Percentiles rank a stretch among this genome's conserved stretches.
phyloP scores from a whole-genome alignment of 305 asterid genomes.

The Striga hermonthica region DNA sequence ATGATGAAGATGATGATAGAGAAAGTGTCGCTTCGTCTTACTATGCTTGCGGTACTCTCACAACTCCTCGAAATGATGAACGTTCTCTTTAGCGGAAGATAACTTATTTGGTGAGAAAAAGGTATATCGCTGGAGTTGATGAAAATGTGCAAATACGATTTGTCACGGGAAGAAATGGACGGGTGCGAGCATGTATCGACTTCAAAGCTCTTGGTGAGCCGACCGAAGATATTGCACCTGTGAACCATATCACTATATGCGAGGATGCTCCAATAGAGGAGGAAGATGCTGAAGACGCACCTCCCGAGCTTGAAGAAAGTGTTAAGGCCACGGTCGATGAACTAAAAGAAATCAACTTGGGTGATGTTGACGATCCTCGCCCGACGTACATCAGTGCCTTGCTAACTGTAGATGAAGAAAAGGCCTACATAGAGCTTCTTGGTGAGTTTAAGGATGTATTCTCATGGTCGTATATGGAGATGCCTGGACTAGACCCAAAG shows the following conservation, averaged over 20 bases:
- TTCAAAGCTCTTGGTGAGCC: no score
- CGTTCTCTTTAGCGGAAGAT: no score
- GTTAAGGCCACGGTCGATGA: neutral
- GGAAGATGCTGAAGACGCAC: constrained; percentile 12
- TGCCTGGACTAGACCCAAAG: constrained; percentile 1
- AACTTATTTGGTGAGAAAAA: no score
- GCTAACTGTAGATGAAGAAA: no score
- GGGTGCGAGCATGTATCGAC: no score
- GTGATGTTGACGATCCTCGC: neutral
- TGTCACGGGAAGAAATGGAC: no score
- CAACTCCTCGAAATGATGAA: no score
- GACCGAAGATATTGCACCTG: no score
- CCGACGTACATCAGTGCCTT: neutral
- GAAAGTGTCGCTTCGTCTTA: constrained; percentile 1
- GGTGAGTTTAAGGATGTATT: no score
- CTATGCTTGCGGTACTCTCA: neutral
- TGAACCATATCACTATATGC: neutral
- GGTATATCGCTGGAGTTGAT: no score
- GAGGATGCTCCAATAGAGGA: neutral
- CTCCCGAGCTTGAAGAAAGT: neutral
- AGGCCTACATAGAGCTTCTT: no score
- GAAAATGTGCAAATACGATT: no score
- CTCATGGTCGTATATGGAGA: neutral
- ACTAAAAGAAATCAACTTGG: neutral
- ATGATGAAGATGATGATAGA: neutral